Evolutionary conservation across 192 early-diverging fungal species (phyloP), one percentile per base, ranked within the genome.

Genomic region (Pilaira anomala): DNA sequence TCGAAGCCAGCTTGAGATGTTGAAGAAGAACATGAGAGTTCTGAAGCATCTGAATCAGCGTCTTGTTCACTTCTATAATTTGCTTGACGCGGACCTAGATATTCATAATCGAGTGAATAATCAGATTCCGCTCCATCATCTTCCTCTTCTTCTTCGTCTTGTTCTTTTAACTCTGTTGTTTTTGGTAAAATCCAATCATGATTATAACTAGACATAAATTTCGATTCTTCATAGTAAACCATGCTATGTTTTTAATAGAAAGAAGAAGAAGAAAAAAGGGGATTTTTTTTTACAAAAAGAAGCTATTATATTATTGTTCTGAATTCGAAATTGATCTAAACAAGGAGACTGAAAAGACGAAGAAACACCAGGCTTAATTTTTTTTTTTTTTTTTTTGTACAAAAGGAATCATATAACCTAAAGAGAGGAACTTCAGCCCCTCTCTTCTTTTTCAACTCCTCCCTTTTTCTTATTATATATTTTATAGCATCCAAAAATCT

Each of bases 31-130:
- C 51, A 46, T 12, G 71, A 65, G 14, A 73, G 36, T 44, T 66
- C 65, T n/a, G 71, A 73, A 36, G 65, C 65, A 44, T 55, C 58
- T 22, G 59, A 62, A 60, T 73, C 65, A 21, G 56, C 29, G 49
- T 72, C 69, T 41, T 63, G 29, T 48, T 62, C 54, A 52, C 57
- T 33, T 14, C 65, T 59, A 39, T 73, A 73, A 29, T 63, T 62
- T 12, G 65, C 60, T 19, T 73, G 54, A 4, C 71, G 60, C 18
- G 65, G 65, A 1, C 71, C 71, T 59, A 73, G 25, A 49, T 63
- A 73, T 50, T 73, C 71, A 28, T 73, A 73, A 28, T 73, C 71
- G 6, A 73, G 45, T 3, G 65, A 67, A 51, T 58, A 73, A 42
- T 67, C 60, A 7, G 71, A 73, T 16, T 59, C 60, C 33, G 33